A percentile compares a stretch with the other conserved stretches of the same genome.
phyloP scores from a whole-genome alignment of 192 early-diverging fungal species.

The Mortierella hygrophila region DNA sequence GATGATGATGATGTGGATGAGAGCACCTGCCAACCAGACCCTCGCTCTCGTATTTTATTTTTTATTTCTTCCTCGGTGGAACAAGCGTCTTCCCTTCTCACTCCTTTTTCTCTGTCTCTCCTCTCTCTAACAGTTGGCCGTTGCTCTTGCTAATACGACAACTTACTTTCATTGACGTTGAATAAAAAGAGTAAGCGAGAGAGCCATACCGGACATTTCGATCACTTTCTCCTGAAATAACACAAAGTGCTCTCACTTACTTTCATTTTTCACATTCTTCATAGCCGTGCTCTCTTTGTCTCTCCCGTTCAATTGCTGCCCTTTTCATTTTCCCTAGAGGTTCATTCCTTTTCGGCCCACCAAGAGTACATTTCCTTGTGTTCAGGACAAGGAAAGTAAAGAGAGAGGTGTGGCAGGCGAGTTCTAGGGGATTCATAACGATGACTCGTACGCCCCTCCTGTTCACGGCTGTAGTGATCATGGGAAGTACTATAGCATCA shows the following conservation, averaged over 20 bases:
- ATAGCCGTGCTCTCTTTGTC: neutral
- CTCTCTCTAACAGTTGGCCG: neutral
- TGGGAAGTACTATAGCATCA: neutral
- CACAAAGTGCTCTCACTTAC: neutral
- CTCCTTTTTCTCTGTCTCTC: neutral
- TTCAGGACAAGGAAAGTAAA: neutral
- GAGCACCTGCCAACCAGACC: neutral
- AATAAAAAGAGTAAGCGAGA: neutral
- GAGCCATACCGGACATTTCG: conserved; percentile 3
- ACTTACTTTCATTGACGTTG: neutral
- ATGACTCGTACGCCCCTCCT: neutral
- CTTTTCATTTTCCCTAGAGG: neutral
- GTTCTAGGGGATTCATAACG: neutral
- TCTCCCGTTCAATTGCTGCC: neutral
- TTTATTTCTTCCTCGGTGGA: neutral
- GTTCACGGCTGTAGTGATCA: neutral
- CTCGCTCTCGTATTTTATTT: neutral
- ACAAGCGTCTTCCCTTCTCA: conserved; percentile 4
- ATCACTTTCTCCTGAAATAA: conserved; percentile 8
- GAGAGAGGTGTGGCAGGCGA: too few relatives aligned
- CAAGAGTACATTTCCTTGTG: neutral
- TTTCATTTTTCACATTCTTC: neutral
- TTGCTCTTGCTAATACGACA: neutral
- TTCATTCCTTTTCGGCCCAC: neutral
- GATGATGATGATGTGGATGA: neutral